Evolutionary conservation across 805 yeast genomes (phyloP).

Genomic region (Candida alai): DNA sequence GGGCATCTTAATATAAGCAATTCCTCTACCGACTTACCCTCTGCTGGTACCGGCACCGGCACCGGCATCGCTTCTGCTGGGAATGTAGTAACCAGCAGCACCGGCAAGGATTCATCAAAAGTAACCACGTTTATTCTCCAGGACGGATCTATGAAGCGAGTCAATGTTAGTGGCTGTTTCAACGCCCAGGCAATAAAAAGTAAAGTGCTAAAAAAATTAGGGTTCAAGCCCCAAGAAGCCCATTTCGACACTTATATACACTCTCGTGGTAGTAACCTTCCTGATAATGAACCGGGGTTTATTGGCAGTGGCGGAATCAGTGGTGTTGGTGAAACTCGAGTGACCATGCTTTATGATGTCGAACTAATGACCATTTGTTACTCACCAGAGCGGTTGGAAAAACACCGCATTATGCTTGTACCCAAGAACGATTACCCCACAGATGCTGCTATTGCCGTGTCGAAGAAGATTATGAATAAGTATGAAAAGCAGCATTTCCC

Average conservation of each 20-base stretch:
- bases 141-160: constrained; percentile 65
- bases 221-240: constrained; percentile 39
- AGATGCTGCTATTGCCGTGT: constrained; percentile 52
- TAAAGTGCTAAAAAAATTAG: constrained; percentile 59
- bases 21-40: no score
- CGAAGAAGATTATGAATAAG: constrained; percentile 42
- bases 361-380: constrained; percentile 82
- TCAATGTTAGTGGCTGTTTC: constrained; percentile 74
- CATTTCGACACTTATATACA: constrained; percentile 61
- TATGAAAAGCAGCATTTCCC: constrained; percentile 17
- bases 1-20: no score
- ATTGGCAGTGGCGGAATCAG: no score
- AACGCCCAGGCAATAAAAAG: constrained; percentile 75
- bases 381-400: constrained; percentile 66
- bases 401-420: constrained; percentile 67
- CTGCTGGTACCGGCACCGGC: neutral
- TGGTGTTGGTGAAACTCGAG: constrained; percentile 8
- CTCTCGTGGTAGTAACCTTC: constrained; percentile 24
- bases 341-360: constrained; percentile 61
- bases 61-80: neutral
- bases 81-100: neutral
- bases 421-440: constrained; percentile 62
- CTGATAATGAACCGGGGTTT: no score
- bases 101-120: constrained; percentile 23
- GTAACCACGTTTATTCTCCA: constrained; percentile 66